Evolutionary conservation across 108 stramenopile species (phyloP), one percentile per base, ranked within the genome.

Genomic region (Mayamaea pseudoterrestris): DNA sequence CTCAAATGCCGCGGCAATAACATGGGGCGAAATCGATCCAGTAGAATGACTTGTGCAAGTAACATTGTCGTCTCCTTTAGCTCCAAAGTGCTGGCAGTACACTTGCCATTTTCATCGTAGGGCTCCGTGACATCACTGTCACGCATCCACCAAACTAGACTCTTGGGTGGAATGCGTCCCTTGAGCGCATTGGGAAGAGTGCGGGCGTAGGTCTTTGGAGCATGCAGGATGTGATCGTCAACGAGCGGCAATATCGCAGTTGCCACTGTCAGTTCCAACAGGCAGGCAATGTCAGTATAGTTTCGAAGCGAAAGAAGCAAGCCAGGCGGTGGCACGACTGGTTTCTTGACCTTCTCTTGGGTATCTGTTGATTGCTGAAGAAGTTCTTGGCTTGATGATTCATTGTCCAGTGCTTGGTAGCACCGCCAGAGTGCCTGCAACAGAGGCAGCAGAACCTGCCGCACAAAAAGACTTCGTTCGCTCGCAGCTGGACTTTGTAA

Each of bases 21-120:
- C 87, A 90, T 90, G 27, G 87, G 87, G 30, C 79, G 68, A 59
- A 90, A 90, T 47, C 87, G 68, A 80, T 90, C 87, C 60, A 90
- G 47, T 30, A 78, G 30, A n/a, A 84, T 46, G 14, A 90, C 12
- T n/a, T 63, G 41, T 5, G 58, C 45, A 11, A 73, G 12, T 7
- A 28, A 8, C 2, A 9, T 18, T n/a, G 46, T 44, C 29, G 28
- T 50, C 27, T 24, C 46, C 46, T 45, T 29, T 28, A 60, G 24
- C 21, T 54, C 53, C n/a, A n/a, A n/a, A 13, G 30, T 4, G 5
- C 5, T 13, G 13, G 1, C 37, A 12, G 35, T 7, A 50, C 24
- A 40, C 34, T 8, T 13, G 3, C 9, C 51, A 18, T 22, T 12
- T 0, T 40, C 18, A 23, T 63, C 35, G 29, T 24, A 43, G 2